Evolutionary conservation across 2,329 filamentous ascomycete species (phyloP).

Genomic region (Stromatinia cepivora): DNA sequence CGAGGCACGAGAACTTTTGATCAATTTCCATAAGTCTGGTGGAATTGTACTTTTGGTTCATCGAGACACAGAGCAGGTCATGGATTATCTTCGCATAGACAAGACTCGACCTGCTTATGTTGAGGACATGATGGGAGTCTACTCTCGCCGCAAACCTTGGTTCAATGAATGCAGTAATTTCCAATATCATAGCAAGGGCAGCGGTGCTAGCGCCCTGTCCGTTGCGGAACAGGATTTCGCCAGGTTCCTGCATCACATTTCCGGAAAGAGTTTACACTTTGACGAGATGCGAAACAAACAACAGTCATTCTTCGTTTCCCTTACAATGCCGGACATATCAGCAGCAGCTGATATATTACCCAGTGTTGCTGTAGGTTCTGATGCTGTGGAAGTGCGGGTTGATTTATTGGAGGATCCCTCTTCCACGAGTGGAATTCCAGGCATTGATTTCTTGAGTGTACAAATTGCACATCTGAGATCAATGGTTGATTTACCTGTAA

Average conservation of each 20-base stretch:
- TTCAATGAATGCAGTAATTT: constrained; percentile 93
- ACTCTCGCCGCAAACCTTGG: constrained; percentile 83
- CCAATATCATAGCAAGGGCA: constrained; percentile 81
- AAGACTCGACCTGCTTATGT: constrained; percentile 90
- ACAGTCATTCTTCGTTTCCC: constrained; percentile 87
- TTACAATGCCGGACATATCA: constrained; percentile 77
- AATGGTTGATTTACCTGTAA: constrained; percentile 72
- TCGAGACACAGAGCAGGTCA: constrained; percentile 81
- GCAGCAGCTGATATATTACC: constrained; percentile 65
- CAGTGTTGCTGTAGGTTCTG: constrained; percentile 76
- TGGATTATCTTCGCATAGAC: constrained; percentile 85
- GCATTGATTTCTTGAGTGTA: constrained; percentile 73
- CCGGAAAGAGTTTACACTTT: constrained; percentile 59
- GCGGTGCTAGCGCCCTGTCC: constrained; percentile 37
- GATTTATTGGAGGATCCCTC: constrained; percentile 77
- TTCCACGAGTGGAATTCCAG: constrained; percentile 54
- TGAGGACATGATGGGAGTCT: constrained; percentile 89
- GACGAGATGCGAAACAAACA: constrained; percentile 61
- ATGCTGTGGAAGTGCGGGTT: constrained; percentile 92
- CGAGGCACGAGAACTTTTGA: constrained; percentile 74
- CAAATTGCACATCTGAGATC: constrained; percentile 80
- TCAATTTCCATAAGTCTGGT: constrained; percentile 69
- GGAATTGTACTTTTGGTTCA: constrained; percentile 87
- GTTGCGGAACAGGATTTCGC: constrained; percentile 61
- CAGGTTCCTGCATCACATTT: constrained; percentile 70